Conservation (phyloP, 495 filamentous ascomycete species). For the Cercophora newfieldiana region DNA sequence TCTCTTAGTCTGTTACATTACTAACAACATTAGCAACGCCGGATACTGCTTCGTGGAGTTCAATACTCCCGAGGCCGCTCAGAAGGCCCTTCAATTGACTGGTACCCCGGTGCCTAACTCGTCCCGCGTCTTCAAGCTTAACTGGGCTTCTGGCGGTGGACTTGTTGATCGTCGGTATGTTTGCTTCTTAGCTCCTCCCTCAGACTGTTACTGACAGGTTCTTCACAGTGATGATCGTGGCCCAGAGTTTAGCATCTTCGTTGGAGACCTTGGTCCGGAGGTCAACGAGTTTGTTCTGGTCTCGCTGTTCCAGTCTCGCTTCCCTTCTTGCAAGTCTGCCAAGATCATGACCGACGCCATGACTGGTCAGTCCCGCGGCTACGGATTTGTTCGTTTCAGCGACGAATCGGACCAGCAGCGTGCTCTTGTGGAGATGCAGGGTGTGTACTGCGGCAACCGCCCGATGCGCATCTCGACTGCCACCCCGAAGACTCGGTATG, state of each 20-base stretch:
- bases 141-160: conserved; percentile 97
- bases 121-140: conserved; percentile 93
- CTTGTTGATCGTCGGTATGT: conserved; percentile 86
- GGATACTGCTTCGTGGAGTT: conserved; percentile 99
- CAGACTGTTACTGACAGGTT: conserved; percentile 25
- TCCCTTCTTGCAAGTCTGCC: conserved; percentile 96
- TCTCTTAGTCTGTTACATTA: background rate
- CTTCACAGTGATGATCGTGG: conserved; percentile 84
- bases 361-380: conserved; percentile 94
- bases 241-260: conserved; percentile 95
- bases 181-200: background rate
- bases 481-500: conserved; percentile 79
- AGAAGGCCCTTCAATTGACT: conserved; percentile 86
- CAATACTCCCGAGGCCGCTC: conserved; percentile 74
- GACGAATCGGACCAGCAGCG: conserved; percentile 94
- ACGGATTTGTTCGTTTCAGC: conserved; percentile 96
- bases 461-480: conserved; percentile 99
- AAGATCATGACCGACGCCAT: conserved; percentile 99
- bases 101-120: conserved; percentile 92
- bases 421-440: conserved; percentile 96
- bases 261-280: conserved; percentile 95
- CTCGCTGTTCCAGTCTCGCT: conserved; percentile 93
- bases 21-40: conserved; percentile 68
- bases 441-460: conserved; percentile 97
- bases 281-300: conserved; percentile 98